These are phyloP conservation scores for Cyberlindnera petersonii DNA, from an alignment of 805 yeast species.

Conservation along the genomic window DNA sequence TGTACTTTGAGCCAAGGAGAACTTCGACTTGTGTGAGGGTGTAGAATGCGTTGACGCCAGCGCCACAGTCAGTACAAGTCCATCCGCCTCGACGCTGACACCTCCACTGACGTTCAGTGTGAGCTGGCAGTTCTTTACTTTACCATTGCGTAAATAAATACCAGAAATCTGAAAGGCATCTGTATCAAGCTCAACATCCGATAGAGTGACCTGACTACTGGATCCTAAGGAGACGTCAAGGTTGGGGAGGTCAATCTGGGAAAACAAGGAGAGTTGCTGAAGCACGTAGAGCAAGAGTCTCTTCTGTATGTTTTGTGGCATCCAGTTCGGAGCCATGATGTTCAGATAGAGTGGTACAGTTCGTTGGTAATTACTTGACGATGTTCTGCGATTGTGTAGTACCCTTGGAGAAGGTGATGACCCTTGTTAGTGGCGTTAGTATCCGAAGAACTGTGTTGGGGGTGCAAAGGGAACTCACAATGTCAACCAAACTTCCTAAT, in stretches of 20 bases:
- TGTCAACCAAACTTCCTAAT: too few species aligned
- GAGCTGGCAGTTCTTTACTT: constrained; percentile 49
- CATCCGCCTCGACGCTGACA: constrained; percentile 54
- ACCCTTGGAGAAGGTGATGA: too few species aligned
- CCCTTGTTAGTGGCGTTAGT: too few species aligned
- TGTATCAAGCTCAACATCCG: constrained; percentile 67
- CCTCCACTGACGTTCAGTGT: constrained; percentile 69
- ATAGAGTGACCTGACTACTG: constrained; percentile 44
- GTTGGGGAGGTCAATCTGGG: constrained; percentile 77
- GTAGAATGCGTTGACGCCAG: constrained; percentile 20
- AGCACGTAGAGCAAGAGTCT: constrained; percentile 74
- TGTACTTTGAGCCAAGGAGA: constrained; percentile 67
- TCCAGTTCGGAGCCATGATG: constrained; percentile 46
- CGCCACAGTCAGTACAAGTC: constrained; percentile 48
- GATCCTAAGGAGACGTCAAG: constrained; percentile 75
- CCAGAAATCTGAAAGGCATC: constrained; percentile 69
- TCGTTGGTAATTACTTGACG: too few species aligned
- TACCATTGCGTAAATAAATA: constrained; percentile 57
- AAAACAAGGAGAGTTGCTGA: constrained; percentile 76
- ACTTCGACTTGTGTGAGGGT: constrained; percentile 31
- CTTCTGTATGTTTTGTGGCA: constrained; percentile 82
- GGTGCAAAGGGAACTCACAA: too few species aligned
- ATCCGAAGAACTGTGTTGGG: too few species aligned
- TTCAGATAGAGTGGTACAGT: too few species aligned
- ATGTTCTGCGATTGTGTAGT: too few species aligned